Percentiles rank a stretch among this genome's conserved stretches.
phyloP scores from a whole-genome alignment of 495 filamentous ascomycete species.

The Neurospora sp. region DNA sequence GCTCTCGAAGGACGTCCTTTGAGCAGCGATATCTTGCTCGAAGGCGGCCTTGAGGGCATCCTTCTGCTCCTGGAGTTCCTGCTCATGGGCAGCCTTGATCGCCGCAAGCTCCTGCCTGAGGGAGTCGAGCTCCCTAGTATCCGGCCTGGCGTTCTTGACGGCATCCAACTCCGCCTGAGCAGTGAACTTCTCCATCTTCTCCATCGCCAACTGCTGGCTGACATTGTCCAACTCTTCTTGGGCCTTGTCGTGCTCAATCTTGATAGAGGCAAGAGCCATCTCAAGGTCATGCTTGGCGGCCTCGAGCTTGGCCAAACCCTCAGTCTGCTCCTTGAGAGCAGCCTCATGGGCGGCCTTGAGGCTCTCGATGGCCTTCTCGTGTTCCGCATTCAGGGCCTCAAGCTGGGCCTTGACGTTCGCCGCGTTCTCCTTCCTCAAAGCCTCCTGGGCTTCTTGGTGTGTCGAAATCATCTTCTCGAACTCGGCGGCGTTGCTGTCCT shows the following conservation, averaged over 20 bases:
- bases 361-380: constrained; percentile 32
- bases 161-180: constrained; percentile 46
- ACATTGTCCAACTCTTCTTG: constrained; percentile 35
- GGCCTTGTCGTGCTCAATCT: constrained; percentile 26
- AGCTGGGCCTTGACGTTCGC: constrained; percentile 22
- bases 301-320: constrained; percentile 15
- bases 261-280: constrained; percentile 11
- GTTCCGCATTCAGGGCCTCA: constrained; percentile 31
- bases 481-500: constrained; percentile 36
- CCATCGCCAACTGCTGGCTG: constrained; percentile 38
- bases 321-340: constrained; percentile 4
- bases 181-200: constrained; percentile 46
- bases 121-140: constrained; percentile 34
- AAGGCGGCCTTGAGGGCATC: constrained; percentile 26
- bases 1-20: constrained; percentile 5
- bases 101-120: constrained; percentile 31
- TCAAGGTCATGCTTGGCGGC: constrained; percentile 15
- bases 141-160: constrained; percentile 39
- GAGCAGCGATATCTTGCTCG: constrained; percentile 21
- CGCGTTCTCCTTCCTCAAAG: constrained; percentile 24
- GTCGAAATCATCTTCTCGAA: constrained; percentile 37
- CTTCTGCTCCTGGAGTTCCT: constrained; percentile 21
- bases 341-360: constrained; percentile 30
- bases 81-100: constrained; percentile 12
- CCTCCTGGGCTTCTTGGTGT: constrained; percentile 35